A percentile compares a stretch with the other conserved stretches of the same genome.
These are phyloP conservation scores for Cubamyces lactineus DNA, from an alignment of 768 basidiomycete species.

Conservation along the genomic window DNA sequence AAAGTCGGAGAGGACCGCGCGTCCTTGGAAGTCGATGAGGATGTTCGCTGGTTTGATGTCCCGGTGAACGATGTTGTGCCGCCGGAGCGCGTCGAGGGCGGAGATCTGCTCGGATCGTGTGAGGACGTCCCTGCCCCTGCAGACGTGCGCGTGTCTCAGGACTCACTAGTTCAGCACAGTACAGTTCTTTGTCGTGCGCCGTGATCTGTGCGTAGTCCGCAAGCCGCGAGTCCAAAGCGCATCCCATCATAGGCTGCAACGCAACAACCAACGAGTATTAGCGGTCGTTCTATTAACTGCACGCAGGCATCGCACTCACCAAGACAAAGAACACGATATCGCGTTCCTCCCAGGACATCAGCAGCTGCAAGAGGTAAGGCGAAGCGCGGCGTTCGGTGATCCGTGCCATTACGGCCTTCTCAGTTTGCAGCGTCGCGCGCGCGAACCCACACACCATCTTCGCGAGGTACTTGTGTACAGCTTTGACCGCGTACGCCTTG, in stretches of 20 bases:
- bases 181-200: conserved; percentile 5
- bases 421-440: background rate
- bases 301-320: background rate
- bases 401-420: conserved; percentile 7
- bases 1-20: conserved; percentile 47
- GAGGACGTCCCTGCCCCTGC: background rate
- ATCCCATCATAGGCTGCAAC: conserved; percentile 7
- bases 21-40: conserved; percentile 41
- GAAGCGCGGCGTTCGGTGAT: background rate
- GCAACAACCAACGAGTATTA: background rate
- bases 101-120: conserved; percentile 15
- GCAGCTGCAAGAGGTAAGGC: conserved; percentile 9
- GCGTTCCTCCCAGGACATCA: conserved; percentile 19
- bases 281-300: no score
- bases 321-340: conserved; percentile 21
- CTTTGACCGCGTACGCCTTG: conserved; percentile 10
- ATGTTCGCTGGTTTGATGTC: conserved; percentile 58
- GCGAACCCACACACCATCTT: background rate
- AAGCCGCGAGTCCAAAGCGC: background rate
- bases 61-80: conserved; percentile 49
- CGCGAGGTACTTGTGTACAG: conserved; percentile 1
- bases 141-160: background rate
- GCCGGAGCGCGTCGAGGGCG: conserved; percentile 40
- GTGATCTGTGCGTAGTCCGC: background rate
- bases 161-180: conserved; percentile 24